phyloP scores from a whole-genome alignment of 106 monocot genomes.

The Apostasia ramifera region DNA sequence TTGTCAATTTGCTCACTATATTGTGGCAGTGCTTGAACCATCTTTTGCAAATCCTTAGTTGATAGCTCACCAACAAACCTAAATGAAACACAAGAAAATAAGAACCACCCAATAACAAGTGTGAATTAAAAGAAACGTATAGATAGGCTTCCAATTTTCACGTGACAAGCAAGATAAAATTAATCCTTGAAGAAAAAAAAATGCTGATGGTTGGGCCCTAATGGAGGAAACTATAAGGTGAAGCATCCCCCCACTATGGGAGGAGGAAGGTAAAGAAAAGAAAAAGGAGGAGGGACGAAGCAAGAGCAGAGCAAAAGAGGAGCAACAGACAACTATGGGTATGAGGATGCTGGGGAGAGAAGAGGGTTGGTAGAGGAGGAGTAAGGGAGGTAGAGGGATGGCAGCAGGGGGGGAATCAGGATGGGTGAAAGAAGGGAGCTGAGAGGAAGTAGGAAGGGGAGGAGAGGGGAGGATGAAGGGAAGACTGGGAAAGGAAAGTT shows the following conservation, averaged over 20 bases:
- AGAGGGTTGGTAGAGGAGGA: background rate
- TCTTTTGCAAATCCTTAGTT: conserved; percentile 17
- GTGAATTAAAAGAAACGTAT: background rate
- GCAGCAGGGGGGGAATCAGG: too few relatives aligned
- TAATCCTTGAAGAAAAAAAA: too few relatives aligned
- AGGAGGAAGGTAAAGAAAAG: background rate
- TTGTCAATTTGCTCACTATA: conserved; percentile 11
- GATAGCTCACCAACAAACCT: conserved; percentile 12
- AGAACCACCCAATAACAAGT: background rate
- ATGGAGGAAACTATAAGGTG: background rate
- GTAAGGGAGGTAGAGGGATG: background rate
- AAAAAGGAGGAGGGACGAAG: background rate
- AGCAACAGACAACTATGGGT: background rate
- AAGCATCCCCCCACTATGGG: background rate
- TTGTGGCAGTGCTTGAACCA: conserved; percentile 18
- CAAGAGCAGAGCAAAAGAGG: background rate
- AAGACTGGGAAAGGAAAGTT: background rate
- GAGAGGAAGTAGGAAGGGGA: too few relatives aligned
- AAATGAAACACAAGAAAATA: background rate
- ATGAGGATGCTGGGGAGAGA: background rate
- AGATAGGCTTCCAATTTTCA: background rate
- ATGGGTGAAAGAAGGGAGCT: too few relatives aligned
- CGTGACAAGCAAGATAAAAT: background rate
- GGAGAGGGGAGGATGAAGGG: background rate
- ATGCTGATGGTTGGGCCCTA: too few relatives aligned